Evolutionary conservation across 345 rosid species (phyloP), one percentile per base, ranked within the genome.

Genomic region (Erucastrum elatum): DNA sequence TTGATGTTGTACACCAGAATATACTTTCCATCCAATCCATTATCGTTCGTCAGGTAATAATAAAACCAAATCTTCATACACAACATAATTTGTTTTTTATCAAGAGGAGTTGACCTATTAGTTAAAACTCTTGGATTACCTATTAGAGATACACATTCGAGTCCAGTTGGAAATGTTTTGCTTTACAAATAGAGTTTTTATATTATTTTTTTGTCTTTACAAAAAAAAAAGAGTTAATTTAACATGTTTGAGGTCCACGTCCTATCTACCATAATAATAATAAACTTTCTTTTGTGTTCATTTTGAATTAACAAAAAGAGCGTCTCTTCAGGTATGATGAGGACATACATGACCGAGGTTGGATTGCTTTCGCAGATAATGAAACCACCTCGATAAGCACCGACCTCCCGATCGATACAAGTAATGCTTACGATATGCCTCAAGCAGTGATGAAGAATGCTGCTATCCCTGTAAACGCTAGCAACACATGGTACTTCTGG

Each of bases 321-420:
- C 10, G 1, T 29, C 1, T 71, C 4, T 70, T 5, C 29, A 84
- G 90, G 89, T 85, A 68, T 46, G 66, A 80, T 25, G 80, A 86
- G 56, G 88, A 87, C 37, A 8, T 60, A 3, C 33, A 30, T 6
- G 90, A 87, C 35, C 84, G 86, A 2, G 8, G 12, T 1, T 87
- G 90, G 87, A 0, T 0, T 3, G 70, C 87, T 13, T 17, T 0
- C 15, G 25, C 1, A 26, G 30, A 0, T 58, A 0, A 0, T 0
- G 2, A 35, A 5, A 72, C 66, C 66, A 8, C 12, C 0, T 34
- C 5, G n/a, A 13, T 66, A 72, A 78, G 55, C 8, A 75, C 86
- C 0, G 29, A 68, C 8, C 9, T 4, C 0, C 12, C 46, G 1
- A 1, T 71, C 1, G 12, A 63, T 21, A 21, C 68, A 39, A 4